Conservation (phyloP, 2,329 filamentous ascomycete species). For the Immersiporthe knoxdaviesiana region DNA sequence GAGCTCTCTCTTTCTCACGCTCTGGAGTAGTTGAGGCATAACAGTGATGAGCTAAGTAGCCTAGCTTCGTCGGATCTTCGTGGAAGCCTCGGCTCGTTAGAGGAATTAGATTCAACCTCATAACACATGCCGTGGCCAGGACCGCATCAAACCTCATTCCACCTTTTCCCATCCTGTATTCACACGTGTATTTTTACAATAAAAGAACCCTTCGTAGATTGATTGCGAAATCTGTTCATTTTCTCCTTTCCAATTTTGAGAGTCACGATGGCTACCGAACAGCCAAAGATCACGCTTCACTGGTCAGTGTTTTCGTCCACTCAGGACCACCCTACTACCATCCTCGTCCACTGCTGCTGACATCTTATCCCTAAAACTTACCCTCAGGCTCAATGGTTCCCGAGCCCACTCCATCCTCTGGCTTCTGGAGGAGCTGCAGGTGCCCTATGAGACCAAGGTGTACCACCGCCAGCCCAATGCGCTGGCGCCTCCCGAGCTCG, state of each 20-base stretch:
- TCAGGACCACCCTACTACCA: background rate
- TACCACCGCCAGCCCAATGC: constrained; percentile 67
- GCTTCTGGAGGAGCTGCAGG: constrained; percentile 80
- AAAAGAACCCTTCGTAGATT: no score
- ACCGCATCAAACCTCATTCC: background rate
- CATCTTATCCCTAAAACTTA: constrained; percentile 2
- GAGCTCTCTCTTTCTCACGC: background rate
- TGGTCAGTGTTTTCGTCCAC: constrained; percentile 25
- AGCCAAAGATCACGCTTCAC: constrained; percentile 32
- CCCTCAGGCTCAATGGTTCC: constrained; percentile 79
- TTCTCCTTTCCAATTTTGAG: background rate
- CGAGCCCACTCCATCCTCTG: constrained; percentile 82
- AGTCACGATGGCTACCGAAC: constrained; percentile 23
- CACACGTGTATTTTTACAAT: background rate
- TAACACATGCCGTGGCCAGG: background rate
- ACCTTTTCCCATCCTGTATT: background rate
- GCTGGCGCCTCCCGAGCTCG: constrained; percentile 76
- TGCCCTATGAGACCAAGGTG: constrained; percentile 78
- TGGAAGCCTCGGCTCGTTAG: constrained; percentile 19
- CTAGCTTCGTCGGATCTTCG: background rate
- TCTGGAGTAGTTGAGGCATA: background rate
- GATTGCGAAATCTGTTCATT: no score
- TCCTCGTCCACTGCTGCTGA: background rate
- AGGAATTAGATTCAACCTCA: background rate
- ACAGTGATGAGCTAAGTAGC: background rate